Evolutionary conservation across 257 asterid species (phyloP), one percentile per base, ranked within the genome.

Genomic region (Salvia miltiorrhiza): DNA sequence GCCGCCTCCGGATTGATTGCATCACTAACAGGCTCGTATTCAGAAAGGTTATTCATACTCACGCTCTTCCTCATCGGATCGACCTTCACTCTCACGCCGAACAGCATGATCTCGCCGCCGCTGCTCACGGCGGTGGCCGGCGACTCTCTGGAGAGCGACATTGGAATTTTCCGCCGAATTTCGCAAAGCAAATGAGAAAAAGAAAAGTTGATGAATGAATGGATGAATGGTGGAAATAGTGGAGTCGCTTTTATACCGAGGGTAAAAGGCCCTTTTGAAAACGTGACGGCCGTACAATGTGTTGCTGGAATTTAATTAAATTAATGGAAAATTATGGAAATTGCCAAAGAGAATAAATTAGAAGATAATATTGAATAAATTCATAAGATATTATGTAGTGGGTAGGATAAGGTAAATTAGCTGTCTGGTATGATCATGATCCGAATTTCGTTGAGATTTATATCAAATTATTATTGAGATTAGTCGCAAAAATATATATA

Each of bases 1-100:
- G 55, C 73, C 14, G 77, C 79, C 78, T 73, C 78, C 39, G 67
- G 60, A 69, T 65, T 66, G 52, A 24, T 55, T 20, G 73, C 71
- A 24, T 72, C 63, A 53, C 40, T 10, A 49, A 47, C 48, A 13
- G 68, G 85, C 67, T 77, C 86, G 49, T 92, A 92, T 56, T 89
- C 86, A 2, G 97, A 85, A 9, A 92, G 82, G 64, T 92, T 82
- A 17, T 81, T 88, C 95, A 90, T 78, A 79, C 98, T 92, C 43
- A 86, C 96, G 43, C 91, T 80, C 81, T 92, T 92, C 77, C 97
- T 87, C 91, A 92, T 76, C 7, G 93, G 95, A 74, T 92, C 98
- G 37, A 86, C 87, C 21, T 74, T 80, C 28, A 92, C 78, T 77
- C 98, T 81, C 32, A 92, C 96, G 0, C 98, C 98, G 49, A 92